phyloP scores from a whole-genome alignment of 176 grass and related monocot species.

The Phyllostachys edulis region DNA sequence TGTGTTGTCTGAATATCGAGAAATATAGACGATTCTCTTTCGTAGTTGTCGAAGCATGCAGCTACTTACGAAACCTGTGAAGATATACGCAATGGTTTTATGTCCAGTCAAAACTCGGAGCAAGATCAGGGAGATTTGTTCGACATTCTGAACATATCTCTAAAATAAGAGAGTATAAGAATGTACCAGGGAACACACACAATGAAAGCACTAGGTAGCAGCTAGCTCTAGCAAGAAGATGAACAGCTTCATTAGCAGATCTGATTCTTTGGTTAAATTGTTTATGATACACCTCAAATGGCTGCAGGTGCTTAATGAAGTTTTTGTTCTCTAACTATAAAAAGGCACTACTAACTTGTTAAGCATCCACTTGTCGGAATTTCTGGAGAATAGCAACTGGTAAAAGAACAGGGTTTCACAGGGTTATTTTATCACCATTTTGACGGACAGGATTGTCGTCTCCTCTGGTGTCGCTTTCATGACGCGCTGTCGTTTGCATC shows the following conservation, averaged over 20 bases:
- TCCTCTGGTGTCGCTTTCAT: conserved; percentile 19
- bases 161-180: neutral
- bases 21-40: neutral
- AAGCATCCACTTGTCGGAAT: neutral
- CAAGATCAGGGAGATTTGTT: too few species aligned
- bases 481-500: conserved; percentile 8
- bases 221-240: neutral
- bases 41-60: neutral
- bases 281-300: neutral
- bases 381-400: neutral
- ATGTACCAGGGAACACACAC: too few species aligned
- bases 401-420: neutral
- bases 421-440: neutral
- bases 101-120: neutral
- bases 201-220: neutral
- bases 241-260: neutral
- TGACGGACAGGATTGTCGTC: conserved; percentile 8
- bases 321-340: neutral
- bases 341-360: neutral
- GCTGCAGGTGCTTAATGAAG: neutral
- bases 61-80: too few species aligned
- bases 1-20: too few species aligned
- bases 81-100: too few species aligned
- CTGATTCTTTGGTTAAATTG: neutral
- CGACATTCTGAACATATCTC: neutral